Evolutionary conservation across 805 yeast genomes (phyloP), one percentile per base, ranked within the genome.

Genomic region (Hanseniaspora mollemarum): DNA sequence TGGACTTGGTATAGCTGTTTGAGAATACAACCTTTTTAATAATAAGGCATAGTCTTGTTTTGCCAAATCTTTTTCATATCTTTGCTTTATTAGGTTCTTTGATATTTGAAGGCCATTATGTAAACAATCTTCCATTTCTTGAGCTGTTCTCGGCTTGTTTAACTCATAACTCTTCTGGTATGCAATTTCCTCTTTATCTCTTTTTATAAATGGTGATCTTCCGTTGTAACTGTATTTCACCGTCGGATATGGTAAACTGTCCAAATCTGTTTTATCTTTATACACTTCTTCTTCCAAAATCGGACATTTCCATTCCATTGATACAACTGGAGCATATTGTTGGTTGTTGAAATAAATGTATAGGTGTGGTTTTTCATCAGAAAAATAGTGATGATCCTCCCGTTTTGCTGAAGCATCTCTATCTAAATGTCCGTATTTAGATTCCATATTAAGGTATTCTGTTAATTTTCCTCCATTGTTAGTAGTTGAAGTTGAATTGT

Each of bases 341-440:
- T 84, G 88, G 55, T 80, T 74, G 24, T 83, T 70, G 60, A 92
- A 98, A 67, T 82, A 90, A 35, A 87, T 81, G 56, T 82, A 80
- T 25, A 87, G 68, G 64, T 80, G 87, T 6, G 81, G 77, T 35
- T 81, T 79, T n/a, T 44, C 49, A 15, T 43, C 43, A 46, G 79
- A 80, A 64, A 92, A 85, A 62, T 84, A 84, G 60, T 81, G 80
- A 59, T 83, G 76, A 62, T 90, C 96, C 58, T 85, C 95, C 52
- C 95, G 71, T 56, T 75, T 79, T 1, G 94, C 92, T 55, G 72
- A 75, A 12, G 94, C 92, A 62, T 88, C 96, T 56, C 95, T 76
- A 63, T 88, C 96, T 33, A 82, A 75, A 0, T 95, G 83, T 12
- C 96, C 96, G 62, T 77, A 80, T 13, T 85, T 66, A 59, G 85